These are phyloP conservation scores for Sedum album DNA, from an alignment of 164 flowering plant genomes.

Conservation along the genomic window DNA sequence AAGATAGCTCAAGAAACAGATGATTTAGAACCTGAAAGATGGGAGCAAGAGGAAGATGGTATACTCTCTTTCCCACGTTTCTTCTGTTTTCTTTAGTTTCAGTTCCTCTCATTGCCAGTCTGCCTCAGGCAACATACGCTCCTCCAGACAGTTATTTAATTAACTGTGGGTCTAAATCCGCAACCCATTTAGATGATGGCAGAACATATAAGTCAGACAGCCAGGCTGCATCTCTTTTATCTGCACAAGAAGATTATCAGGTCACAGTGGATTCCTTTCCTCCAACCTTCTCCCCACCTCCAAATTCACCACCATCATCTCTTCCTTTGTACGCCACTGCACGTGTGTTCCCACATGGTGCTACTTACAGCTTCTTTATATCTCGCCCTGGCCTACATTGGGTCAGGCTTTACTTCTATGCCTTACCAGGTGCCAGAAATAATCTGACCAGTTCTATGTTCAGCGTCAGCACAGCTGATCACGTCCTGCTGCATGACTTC, in stretches of 20 bases:
- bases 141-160: constrained; percentile 50
- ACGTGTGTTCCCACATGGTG: constrained; percentile 34
- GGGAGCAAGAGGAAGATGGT: not conserved
- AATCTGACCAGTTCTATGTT: constrained; percentile 49
- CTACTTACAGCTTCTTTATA: constrained; percentile 45
- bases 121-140: constrained; percentile 9
- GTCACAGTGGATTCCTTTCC: constrained; percentile 24
- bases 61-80: not conserved
- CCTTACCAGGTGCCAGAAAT: constrained; percentile 37
- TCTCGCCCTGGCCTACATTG: constrained; percentile 48
- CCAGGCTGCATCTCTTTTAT: constrained; percentile 35
- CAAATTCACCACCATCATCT: constrained; percentile 10
- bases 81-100: constrained; percentile 7
- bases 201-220: constrained; percentile 65
- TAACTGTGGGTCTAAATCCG: constrained; percentile 48
- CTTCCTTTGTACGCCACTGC: constrained; percentile 39
- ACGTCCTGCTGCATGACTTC: constrained; percentile 66
- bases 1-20: too few species aligned
- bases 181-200: constrained; percentile 49
- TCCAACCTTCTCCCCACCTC: constrained; percentile 7
- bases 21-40: too few species aligned
- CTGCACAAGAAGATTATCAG: constrained; percentile 40
- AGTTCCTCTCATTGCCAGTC: constrained; percentile 13
- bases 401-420: constrained; percentile 65
- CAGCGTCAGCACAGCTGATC: constrained; percentile 37